A percentile compares a stretch with the other conserved stretches of the same genome.
phyloP scores from a whole-genome alignment of 805 yeast species.

The Lachancea kluyveri region DNA sequence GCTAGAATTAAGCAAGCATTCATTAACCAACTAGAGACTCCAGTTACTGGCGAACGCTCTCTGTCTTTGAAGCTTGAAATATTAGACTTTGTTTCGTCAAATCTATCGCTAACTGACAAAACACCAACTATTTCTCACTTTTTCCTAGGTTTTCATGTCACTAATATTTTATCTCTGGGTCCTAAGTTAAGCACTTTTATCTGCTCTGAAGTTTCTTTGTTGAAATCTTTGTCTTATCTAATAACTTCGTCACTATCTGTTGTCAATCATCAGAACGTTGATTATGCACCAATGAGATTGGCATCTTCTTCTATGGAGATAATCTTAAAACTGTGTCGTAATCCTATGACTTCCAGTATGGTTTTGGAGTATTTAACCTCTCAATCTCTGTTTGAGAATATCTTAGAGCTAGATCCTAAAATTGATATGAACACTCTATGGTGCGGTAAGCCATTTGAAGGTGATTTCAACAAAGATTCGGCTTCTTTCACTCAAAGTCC shows the following conservation, averaged over 20 bases:
- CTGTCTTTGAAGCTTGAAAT: slow-evolving; percentile 50
- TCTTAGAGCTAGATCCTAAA: slow-evolving; percentile 48
- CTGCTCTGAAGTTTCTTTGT: slow-evolving; percentile 46
- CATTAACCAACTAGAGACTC: slow-evolving; percentile 56
- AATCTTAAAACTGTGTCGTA: slow-evolving; percentile 53
- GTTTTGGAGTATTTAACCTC: slow-evolving; percentile 49
- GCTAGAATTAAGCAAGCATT: slow-evolving; percentile 65
- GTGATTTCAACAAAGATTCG: slow-evolving; percentile 32
- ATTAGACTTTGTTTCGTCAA: slow-evolving; percentile 49
- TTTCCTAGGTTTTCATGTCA: slow-evolving; percentile 64
- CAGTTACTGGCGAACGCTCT: slow-evolving; percentile 34
- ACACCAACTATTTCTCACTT: slow-evolving; percentile 62
- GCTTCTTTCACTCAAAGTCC: slow-evolving; percentile 25
- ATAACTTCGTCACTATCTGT: slow-evolving; percentile 42
- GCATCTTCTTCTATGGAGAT: slow-evolving; percentile 55
- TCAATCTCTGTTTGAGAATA: slow-evolving; percentile 43
- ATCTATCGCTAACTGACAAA: slow-evolving; percentile 38
- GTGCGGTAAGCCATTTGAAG: slow-evolving; percentile 40
- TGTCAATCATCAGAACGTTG: slow-evolving; percentile 38
- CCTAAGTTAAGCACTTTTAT: slow-evolving; percentile 44
- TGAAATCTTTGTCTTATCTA: slow-evolving; percentile 46
- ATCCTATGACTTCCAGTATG: slow-evolving; percentile 45
- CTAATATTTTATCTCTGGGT: slow-evolving; percentile 46
- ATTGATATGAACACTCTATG: slow-evolving; percentile 51
- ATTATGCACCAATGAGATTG: slow-evolving; percentile 52